phyloP scores from a whole-genome alignment of 805 yeast species.

The Dipodascus albidus region DNA sequence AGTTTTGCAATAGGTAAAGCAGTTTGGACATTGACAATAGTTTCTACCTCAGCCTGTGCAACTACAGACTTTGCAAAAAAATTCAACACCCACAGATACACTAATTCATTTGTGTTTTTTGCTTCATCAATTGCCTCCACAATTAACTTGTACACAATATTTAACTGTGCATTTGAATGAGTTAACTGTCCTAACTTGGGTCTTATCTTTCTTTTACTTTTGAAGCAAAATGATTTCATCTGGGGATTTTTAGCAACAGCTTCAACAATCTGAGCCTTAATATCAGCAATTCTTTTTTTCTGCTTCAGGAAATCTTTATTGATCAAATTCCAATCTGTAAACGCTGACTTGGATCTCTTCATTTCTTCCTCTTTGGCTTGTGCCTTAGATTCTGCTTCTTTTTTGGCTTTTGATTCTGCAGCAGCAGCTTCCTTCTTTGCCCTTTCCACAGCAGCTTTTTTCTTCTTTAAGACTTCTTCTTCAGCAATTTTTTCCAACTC shows the following conservation, averaged over 20 bases:
- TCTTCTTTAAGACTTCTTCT: slow-evolving; percentile 18
- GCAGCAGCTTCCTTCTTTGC: slow-evolving; percentile 18
- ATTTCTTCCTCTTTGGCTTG: slow-evolving; percentile 11
- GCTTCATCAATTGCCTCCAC: slow-evolving; percentile 38
- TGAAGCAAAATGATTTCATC: slow-evolving; percentile 41
- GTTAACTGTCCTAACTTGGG: slow-evolving; percentile 91
- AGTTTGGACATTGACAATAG: slow-evolving; percentile 62
- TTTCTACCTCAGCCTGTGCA: slow-evolving; percentile 89
- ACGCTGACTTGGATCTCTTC: slow-evolving; percentile 5
- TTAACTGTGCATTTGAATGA: slow-evolving; percentile 50
- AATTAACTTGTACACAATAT: slow-evolving; percentile 34
- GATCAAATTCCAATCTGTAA: slow-evolving; percentile 20
- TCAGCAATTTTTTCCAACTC: slow-evolving; percentile 12
- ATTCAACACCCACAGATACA: slow-evolving; percentile 65
- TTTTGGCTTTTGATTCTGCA: slow-evolving; percentile 11
- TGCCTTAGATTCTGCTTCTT: slow-evolving; percentile 13
- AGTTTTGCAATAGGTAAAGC: slow-evolving; percentile 72
- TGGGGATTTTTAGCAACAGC: slow-evolving; percentile 43
- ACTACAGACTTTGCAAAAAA: slow-evolving; percentile 77
- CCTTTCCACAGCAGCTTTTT: slow-evolving; percentile 17
- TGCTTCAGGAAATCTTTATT: slow-evolving; percentile 20
- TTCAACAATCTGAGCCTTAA: slow-evolving; percentile 48
- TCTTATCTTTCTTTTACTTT: slow-evolving; percentile 65
- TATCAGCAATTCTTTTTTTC: slow-evolving; percentile 29
- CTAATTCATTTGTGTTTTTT: slow-evolving; percentile 33